Conservation (phyloP, 2,329 filamentous ascomycete genomes). For the Colletotrichum euphorbiae region DNA sequence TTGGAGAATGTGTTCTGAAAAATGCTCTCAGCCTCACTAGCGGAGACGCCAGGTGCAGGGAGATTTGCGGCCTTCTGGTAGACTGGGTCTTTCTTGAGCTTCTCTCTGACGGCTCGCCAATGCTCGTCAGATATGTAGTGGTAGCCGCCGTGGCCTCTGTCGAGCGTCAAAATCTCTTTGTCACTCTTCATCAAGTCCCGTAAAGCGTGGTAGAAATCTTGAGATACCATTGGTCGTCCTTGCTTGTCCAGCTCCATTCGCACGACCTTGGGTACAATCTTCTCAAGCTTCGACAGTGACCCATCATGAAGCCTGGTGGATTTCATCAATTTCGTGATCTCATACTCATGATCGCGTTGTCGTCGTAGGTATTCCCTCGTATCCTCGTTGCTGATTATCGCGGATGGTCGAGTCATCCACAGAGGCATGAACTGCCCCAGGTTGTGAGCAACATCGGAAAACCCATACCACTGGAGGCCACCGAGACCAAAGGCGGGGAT, state of each 20-base stretch:
- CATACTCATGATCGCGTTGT: slow-evolving; percentile 45
- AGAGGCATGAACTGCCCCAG: slow-evolving; percentile 46
- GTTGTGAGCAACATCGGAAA: slow-evolving; percentile 43
- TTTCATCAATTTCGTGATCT: slow-evolving; percentile 47
- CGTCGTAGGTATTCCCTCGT: slow-evolving; percentile 25
- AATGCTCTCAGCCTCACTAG: slow-evolving; percentile 44
- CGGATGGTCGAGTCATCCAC: slow-evolving; percentile 31
- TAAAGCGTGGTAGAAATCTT: slow-evolving; percentile 75
- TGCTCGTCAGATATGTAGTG: slow-evolving; percentile 58
- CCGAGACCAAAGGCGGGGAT: slow-evolving; percentile 9
- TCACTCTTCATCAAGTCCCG: slow-evolving; percentile 64
- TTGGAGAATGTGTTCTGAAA: slow-evolving; percentile 50
- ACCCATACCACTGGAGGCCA: slow-evolving; percentile 44
- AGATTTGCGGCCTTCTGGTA: slow-evolving; percentile 46
- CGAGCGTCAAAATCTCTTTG: slow-evolving; percentile 59
- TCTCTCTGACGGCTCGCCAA: slow-evolving; percentile 59
- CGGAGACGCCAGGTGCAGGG: slow-evolving; percentile 31
- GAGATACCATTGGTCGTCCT: slow-evolving; percentile 65
- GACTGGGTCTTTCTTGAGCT: slow-evolving; percentile 53
- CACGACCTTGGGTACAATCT: slow-evolving; percentile 67
- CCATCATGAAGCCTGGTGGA: slow-evolving; percentile 50
- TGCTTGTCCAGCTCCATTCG: slow-evolving; percentile 64
- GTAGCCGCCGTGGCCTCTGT: slow-evolving; percentile 53
- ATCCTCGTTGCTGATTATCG: slow-evolving; percentile 32
- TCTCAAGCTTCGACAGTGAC: slow-evolving; percentile 57